These are phyloP conservation scores for Arthrobotrys sinensis DNA, from an alignment of 2,329 filamentous ascomycete species.

Conservation along the genomic window DNA sequence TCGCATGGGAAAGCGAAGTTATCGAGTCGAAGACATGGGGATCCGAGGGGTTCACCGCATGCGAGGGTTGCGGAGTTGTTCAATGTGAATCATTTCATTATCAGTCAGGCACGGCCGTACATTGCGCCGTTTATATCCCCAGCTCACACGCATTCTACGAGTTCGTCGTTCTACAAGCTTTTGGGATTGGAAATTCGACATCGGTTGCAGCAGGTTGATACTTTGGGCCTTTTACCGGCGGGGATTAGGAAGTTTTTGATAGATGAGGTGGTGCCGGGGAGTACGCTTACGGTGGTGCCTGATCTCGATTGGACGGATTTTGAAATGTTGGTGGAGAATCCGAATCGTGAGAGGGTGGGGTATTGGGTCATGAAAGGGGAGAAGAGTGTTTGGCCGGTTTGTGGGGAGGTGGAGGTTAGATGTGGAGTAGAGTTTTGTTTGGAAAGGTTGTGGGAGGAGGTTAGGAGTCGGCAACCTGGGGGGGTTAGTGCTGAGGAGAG, in stretches of 20 bases:
- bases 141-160: conserved; percentile 77
- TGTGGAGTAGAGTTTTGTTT: conserved; percentile 90
- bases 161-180: conserved; percentile 71
- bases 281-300: conserved; percentile 85
- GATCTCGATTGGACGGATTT: conserved; percentile 82
- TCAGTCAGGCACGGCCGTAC: conserved; percentile 92
- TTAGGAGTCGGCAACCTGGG: conserved; percentile 71
- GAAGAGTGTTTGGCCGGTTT: conserved; percentile 89
- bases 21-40: conserved; percentile 48
- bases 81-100: conserved; percentile 95
- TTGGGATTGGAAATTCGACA: conserved; percentile 80
- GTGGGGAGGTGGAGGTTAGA: conserved; percentile 83
- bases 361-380: conserved; percentile 91
- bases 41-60: conserved; percentile 73
- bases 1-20: conserved; percentile 32
- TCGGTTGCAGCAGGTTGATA: conserved; percentile 84
- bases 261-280: conserved; percentile 84
- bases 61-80: conserved; percentile 84
- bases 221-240: conserved; percentile 79
- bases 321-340: conserved; percentile 83
- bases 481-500: conserved; percentile 43
- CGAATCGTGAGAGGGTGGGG: conserved; percentile 80
- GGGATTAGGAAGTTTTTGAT: conserved; percentile 82
- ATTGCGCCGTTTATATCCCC: conserved; percentile 87
- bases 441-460: conserved; percentile 85